These are phyloP conservation scores for Conticribra weissflogii DNA, from an alignment of 108 stramenopile species.

Conservation along the genomic window DNA sequence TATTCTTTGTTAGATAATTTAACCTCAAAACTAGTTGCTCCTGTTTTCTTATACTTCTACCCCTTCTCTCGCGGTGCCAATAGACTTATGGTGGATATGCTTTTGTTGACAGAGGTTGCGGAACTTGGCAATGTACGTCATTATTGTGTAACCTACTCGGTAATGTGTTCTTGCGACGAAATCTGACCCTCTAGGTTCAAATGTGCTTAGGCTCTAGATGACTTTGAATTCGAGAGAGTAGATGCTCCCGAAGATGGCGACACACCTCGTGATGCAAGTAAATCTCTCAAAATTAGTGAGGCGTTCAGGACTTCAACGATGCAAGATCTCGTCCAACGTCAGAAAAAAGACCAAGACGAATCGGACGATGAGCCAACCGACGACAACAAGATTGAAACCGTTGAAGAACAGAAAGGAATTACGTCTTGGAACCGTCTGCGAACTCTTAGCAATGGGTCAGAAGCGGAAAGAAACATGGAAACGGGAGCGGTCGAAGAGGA, in stretches of 20 bases:
- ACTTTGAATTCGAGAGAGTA: slow-evolving; percentile 30
- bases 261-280: slow-evolving; percentile 1
- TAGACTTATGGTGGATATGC: slow-evolving; percentile 54
- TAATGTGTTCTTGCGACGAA: too few relatives aligned
- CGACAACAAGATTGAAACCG: not conserved
- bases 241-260: slow-evolving; percentile 14
- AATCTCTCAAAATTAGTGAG: slow-evolving; percentile 4
- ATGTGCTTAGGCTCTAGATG: too few relatives aligned
- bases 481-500: slow-evolving; percentile 27
- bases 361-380: slow-evolving; percentile 22
- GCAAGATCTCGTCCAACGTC: slow-evolving; percentile 29
- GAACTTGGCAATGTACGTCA: slow-evolving; percentile 62
- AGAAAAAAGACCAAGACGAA: slow-evolving; percentile 1
- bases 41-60: slow-evolving; percentile 14
- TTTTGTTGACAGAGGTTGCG: slow-evolving; percentile 66
- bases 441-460: slow-evolving; percentile 15
- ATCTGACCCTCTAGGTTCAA: too few relatives aligned
- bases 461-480: not conserved
- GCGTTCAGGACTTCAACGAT: slow-evolving; percentile 28
- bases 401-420: not conserved
- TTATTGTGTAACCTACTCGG: too few relatives aligned
- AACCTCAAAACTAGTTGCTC: too few relatives aligned
- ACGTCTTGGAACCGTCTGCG: slow-evolving; percentile 40
- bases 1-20: too few relatives aligned
- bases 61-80: too few relatives aligned